These are phyloP conservation scores for Trypethelium eluteriae DNA, from an alignment of 495 filamentous ascomycete species.

Conservation along the genomic window DNA sequence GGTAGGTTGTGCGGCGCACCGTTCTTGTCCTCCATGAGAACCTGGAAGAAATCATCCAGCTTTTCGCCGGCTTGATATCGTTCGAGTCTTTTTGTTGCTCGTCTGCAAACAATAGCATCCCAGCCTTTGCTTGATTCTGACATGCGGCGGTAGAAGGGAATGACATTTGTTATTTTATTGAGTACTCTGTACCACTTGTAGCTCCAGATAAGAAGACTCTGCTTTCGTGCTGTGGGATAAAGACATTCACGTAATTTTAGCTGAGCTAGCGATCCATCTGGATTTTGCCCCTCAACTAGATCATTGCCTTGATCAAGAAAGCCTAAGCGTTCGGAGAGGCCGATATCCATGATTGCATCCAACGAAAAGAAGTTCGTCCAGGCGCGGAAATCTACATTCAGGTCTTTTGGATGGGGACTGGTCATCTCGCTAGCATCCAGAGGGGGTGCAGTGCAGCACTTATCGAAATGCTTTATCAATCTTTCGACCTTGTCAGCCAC, in stretches of 20 bases:
- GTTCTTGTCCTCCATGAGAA: slow-evolving; percentile 48
- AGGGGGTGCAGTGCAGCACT: slow-evolving; percentile 20
- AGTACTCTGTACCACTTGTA: slow-evolving; percentile 41
- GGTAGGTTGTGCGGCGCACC: slow-evolving; percentile 31
- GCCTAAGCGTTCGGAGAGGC: slow-evolving; percentile 44
- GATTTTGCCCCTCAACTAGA: slow-evolving; percentile 34
- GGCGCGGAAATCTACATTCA: slow-evolving; percentile 39
- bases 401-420: slow-evolving; percentile 14
- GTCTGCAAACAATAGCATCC: slow-evolving; percentile 32
- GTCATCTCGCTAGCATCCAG: background rate
- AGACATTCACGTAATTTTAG: slow-evolving; percentile 42
- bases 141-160: slow-evolving; percentile 13
- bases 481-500: slow-evolving; percentile 45
- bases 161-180: slow-evolving; percentile 9
- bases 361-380: slow-evolving; percentile 44
- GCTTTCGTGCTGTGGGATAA: slow-evolving; percentile 41
- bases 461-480: slow-evolving; percentile 26
- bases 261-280: slow-evolving; percentile 39
- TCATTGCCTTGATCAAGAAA: slow-evolving; percentile 47
- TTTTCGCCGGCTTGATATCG: slow-evolving; percentile 45
- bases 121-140: slow-evolving; percentile 28
- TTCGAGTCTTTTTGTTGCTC: slow-evolving; percentile 16
- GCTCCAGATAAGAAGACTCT: slow-evolving; percentile 42
- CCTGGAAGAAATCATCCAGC: slow-evolving; percentile 51
- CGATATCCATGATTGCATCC: slow-evolving; percentile 35